A percentile compares a stretch with the other conserved stretches of the same genome.
These are phyloP conservation scores for Arthrinium puccinioides DNA, from an alignment of 2,329 filamentous ascomycete genomes.

Conservation along the genomic window DNA sequence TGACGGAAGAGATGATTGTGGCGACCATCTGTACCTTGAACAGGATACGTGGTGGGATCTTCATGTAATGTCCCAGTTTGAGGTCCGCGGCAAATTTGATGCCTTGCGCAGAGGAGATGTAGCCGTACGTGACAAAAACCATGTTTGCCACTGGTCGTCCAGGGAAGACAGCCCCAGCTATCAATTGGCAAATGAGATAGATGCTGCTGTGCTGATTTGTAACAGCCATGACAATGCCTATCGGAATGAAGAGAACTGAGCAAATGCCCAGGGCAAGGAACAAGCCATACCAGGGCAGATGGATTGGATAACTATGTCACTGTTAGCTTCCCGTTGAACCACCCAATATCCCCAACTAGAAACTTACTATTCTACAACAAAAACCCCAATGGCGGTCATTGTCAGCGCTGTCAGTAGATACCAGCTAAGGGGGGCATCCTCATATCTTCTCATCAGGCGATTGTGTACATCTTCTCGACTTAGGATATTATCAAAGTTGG, in stretches of 20 bases:
- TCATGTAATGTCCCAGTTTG: conserved; percentile 85
- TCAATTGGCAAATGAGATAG: conserved; percentile 78
- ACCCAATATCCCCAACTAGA: not conserved
- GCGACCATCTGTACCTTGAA: conserved; percentile 74
- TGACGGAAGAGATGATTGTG: conserved; percentile 68
- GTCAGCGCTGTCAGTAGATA: conserved; percentile 68
- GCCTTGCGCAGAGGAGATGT: conserved; percentile 81
- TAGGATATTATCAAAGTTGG: conserved; percentile 47
- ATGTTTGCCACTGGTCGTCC: conserved; percentile 85
- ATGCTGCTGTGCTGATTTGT: conserved; percentile 85
- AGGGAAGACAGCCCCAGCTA: conserved; percentile 75
- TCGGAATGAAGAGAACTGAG: conserved; percentile 77
- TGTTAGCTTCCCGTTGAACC: not conserved
- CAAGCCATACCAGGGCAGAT: conserved; percentile 81
- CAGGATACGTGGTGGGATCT: conserved; percentile 71
- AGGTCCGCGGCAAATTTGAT: conserved; percentile 85
- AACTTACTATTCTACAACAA: conserved; percentile 74
- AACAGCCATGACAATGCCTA: conserved; percentile 88
- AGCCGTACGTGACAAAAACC: conserved; percentile 89
- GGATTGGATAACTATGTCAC: conserved; percentile 58
- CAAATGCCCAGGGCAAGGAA: conserved; percentile 73
- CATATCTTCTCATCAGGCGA: conserved; percentile 74
- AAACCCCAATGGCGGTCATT: conserved; percentile 75
- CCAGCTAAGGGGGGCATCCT: conserved; percentile 76
- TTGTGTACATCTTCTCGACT: conserved; percentile 76